Percentiles rank a stretch among this genome's conserved stretches.
These are phyloP conservation scores for Hawksworthiomyces lignivorus DNA, from an alignment of 2,329 filamentous ascomycete genomes.

Conservation along the genomic window DNA sequence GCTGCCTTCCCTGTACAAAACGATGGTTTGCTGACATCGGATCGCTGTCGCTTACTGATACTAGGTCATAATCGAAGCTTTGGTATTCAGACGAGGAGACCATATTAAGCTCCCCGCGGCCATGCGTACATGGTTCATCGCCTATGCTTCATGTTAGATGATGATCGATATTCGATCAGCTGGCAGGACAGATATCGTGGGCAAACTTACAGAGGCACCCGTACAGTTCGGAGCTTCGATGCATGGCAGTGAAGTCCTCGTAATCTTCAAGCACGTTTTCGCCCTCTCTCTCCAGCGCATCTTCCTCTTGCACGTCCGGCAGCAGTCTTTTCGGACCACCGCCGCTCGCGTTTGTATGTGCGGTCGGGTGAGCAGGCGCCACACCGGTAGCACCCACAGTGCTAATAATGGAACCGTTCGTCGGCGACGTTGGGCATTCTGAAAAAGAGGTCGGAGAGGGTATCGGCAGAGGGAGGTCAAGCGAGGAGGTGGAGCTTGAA, in stretches of 20 bases:
- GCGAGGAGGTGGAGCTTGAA: slow-evolving; percentile 70
- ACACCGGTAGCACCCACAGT: slow-evolving; percentile 45
- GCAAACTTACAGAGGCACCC: slow-evolving; percentile 65
- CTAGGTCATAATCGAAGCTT: slow-evolving; percentile 57
- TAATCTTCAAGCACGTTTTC: slow-evolving; percentile 24
- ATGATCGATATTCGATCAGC: no score
- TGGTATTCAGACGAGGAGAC: slow-evolving; percentile 27
- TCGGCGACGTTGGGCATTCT: slow-evolving; percentile 50
- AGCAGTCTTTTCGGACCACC: slow-evolving; percentile 56
- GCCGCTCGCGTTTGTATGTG: no score
- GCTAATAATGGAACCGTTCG: slow-evolving; percentile 19
- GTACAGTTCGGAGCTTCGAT: slow-evolving; percentile 44
- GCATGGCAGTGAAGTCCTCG: slow-evolving; percentile 40
- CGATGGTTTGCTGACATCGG: slow-evolving; percentile 24
- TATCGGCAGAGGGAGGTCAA: slow-evolving; percentile 48
- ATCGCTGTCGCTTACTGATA: slow-evolving; percentile 59
- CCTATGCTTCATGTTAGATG: no score
- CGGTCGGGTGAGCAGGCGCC: slow-evolving; percentile 29
- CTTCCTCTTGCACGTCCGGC: slow-evolving; percentile 82
- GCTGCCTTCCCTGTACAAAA: no score
- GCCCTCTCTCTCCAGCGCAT: slow-evolving; percentile 61
- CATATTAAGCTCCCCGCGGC: slow-evolving; percentile 32
- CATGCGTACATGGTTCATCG: slow-evolving; percentile 54
- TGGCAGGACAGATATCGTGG: not conserved
- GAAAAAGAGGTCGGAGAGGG: slow-evolving; percentile 23